A percentile compares a stretch with the other conserved stretches of the same genome.
phyloP scores from a whole-genome alignment of 192 early-diverging fungal species.

The Coemansia sp. region DNA sequence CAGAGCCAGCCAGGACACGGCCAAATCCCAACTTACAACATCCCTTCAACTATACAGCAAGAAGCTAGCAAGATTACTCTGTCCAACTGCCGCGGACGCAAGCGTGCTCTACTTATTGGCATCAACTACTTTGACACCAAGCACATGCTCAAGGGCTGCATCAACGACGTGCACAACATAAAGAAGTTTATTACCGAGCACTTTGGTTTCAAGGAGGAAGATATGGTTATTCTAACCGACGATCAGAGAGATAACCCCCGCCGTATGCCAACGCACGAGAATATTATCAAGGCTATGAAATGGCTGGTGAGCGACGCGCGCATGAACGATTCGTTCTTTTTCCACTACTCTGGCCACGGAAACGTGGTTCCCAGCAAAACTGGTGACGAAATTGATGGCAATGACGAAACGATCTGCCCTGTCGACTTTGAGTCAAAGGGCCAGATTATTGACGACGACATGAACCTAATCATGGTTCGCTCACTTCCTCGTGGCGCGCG shows the following conservation, averaged over 20 bases:
- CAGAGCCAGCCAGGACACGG: conserved; percentile 32
- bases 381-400: conserved; percentile 77
- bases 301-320: conserved; percentile 76
- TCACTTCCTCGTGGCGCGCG: conserved; percentile 68
- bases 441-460: conserved; percentile 69
- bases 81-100: conserved; percentile 60
- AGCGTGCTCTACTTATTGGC: conserved; percentile 85
- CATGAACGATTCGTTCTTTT: conserved; percentile 79
- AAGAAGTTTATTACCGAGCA: conserved; percentile 64
- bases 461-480: conserved; percentile 73
- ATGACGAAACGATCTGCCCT: conserved; percentile 79
- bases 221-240: conserved; percentile 77
- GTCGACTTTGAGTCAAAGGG: conserved; percentile 59
- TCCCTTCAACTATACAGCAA: conserved; percentile 49
- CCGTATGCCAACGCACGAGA: conserved; percentile 67
- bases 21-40: conserved; percentile 44
- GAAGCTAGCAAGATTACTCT: conserved; percentile 43
- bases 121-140: conserved; percentile 81
- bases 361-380: conserved; percentile 55
- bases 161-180: conserved; percentile 82
- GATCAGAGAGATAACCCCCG: conserved; percentile 62
- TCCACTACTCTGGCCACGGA: conserved; percentile 82
- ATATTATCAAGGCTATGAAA: conserved; percentile 71
- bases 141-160: conserved; percentile 70
- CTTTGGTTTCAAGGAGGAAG: conserved; percentile 64